Evolutionary conservation across 2,329 filamentous ascomycete species (phyloP).

Genomic region (Aureobasidium sp.): DNA sequence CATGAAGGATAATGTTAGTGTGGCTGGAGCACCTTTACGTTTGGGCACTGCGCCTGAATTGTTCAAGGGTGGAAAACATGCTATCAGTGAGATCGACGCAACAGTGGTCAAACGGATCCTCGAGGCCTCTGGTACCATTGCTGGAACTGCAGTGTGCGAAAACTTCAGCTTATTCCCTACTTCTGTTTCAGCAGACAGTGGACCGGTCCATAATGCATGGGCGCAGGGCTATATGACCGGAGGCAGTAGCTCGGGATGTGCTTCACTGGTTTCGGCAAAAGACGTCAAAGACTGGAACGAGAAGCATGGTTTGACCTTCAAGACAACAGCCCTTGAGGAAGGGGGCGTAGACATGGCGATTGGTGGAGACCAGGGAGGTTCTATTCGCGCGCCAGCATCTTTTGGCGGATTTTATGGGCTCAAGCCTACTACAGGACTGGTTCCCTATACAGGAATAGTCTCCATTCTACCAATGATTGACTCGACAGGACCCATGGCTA

Average conservation of each 20-base stretch:
- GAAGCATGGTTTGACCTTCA: constrained; percentile 15
- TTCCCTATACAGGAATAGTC: constrained; percentile 38
- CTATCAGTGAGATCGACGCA: constrained; percentile 34
- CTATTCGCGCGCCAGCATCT: constrained; percentile 19
- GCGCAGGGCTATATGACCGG: constrained; percentile 28
- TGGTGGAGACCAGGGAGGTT: constrained; percentile 25
- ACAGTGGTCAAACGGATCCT: constrained; percentile 36
- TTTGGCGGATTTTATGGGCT: constrained; percentile 25
- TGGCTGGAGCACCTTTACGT: constrained; percentile 37
- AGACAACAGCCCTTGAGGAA: constrained; percentile 9
- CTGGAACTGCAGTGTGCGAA: constrained; percentile 40
- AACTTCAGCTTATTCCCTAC: constrained; percentile 37
- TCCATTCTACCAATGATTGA: constrained; percentile 36
- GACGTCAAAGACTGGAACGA: constrained; percentile 19
- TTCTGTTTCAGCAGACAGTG: constrained; percentile 36
- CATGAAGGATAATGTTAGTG: constrained; percentile 42
- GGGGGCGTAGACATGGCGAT: constrained; percentile 29
- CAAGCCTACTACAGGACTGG: constrained; percentile 34
- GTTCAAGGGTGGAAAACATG: constrained; percentile 30
- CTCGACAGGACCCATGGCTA: constrained; percentile 37
- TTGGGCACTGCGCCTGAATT: constrained; percentile 33
- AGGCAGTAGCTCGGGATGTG: constrained; percentile 28
- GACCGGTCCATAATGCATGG: constrained; percentile 36
- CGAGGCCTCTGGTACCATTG: constrained; percentile 33
- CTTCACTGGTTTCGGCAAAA: constrained; percentile 24